phyloP scores from a whole-genome alignment of 1,284 basidiomycete species.

The Heimioporus punctisporus region DNA sequence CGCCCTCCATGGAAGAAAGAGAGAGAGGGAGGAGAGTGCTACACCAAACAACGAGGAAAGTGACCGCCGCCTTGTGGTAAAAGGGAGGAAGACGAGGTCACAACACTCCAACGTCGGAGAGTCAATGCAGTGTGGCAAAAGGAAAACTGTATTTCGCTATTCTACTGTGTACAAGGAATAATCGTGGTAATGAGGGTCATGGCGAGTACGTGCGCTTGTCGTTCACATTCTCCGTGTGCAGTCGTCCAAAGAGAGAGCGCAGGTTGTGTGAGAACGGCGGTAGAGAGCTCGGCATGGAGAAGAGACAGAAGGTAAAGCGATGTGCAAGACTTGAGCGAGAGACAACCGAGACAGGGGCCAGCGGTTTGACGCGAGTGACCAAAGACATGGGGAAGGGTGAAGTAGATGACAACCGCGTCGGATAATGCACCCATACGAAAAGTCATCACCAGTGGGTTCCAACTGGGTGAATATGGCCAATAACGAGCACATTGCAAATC shows the following conservation, averaged over 20 bases:
- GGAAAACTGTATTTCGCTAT: slow-evolving; percentile 40
- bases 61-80: slow-evolving; percentile 25
- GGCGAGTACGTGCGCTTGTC: neutral
- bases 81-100: slow-evolving; percentile 29
- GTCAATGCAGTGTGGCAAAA: slow-evolving; percentile 58
- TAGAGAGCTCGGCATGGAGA: too few species aligned
- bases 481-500: too few species aligned
- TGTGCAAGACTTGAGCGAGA: too few species aligned
- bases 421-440: too few species aligned
- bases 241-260: neutral
- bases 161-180: slow-evolving; percentile 31
- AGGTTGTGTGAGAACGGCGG: too few species aligned
- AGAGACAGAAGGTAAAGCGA: too few species aligned
- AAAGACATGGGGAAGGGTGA: too few species aligned
- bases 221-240: neutral
- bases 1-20: slow-evolving; percentile 41
- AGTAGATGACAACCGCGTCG: too few species aligned
- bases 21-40: slow-evolving; percentile 13
- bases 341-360: too few species aligned
- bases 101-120: slow-evolving; percentile 51
- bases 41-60: slow-evolving; percentile 9
- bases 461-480: too few species aligned
- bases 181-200: slow-evolving; percentile 19
- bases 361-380: too few species aligned
- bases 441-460: too few species aligned